phyloP scores from a whole-genome alignment of 208 protist species.

The Herpetomonas tarakana region DNA sequence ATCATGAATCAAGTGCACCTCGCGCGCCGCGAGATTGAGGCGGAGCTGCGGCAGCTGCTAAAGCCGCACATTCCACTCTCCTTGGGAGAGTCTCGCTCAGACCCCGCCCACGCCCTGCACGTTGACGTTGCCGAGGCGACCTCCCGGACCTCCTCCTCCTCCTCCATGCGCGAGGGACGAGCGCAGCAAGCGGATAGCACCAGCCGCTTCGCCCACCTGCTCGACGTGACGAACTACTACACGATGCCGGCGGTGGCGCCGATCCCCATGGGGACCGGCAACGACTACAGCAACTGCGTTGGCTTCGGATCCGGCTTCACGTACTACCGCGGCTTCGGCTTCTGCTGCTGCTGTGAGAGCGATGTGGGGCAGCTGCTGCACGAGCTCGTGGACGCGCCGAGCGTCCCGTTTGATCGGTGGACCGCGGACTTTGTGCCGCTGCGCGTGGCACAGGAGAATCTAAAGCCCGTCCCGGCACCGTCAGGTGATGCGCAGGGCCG shows the following conservation, averaged over 20 bases:
- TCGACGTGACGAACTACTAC: constrained; percentile 17
- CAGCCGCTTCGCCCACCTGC: neutral
- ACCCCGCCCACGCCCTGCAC: neutral
- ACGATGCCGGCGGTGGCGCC: constrained; percentile 68
- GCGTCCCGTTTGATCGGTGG: constrained; percentile 80
- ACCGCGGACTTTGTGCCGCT: constrained; percentile 51
- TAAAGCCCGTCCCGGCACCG: constrained; percentile 4
- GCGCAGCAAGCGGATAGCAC: neutral
- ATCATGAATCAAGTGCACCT: constrained; percentile 66
- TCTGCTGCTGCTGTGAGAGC: constrained; percentile 22
- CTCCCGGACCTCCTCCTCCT: neutral
- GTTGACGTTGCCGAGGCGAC: neutral
- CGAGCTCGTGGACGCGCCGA: constrained; percentile 34
- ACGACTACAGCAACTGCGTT: constrained; percentile 79
- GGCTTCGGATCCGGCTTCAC: constrained; percentile 70
- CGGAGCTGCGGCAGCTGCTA: constrained; percentile 18
- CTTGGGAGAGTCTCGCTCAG: neutral
- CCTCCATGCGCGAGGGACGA: neutral
- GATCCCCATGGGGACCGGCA: constrained; percentile 79
- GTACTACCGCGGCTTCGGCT: neutral
- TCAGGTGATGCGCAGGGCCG: neutral
- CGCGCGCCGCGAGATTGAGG: constrained; percentile 46
- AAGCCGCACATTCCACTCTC: neutral
- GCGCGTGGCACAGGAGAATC: constrained; percentile 28
- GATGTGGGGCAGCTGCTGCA: constrained; percentile 39